phyloP scores from a whole-genome alignment of 2,329 filamentous ascomycete species.

The Talaromyces sp. region DNA sequence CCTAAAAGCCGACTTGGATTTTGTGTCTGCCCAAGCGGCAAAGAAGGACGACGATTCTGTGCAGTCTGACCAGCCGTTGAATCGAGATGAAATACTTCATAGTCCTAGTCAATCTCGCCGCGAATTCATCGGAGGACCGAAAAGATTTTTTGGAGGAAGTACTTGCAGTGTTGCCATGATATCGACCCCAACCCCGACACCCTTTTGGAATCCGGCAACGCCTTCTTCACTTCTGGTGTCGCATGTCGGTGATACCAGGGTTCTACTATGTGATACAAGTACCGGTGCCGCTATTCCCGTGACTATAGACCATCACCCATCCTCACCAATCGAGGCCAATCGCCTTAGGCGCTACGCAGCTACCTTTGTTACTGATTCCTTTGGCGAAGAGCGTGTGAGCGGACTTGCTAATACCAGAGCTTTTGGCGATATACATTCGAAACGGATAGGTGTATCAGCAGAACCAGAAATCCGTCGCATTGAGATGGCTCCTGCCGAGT shows the following conservation, averaged over 20 bases:
- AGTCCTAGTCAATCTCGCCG: constrained; percentile 47
- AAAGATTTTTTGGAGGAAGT: constrained; percentile 86
- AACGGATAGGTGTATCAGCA: constrained; percentile 87
- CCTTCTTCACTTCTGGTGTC: constrained; percentile 78
- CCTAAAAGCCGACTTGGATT: constrained; percentile 87
- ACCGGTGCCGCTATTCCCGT: constrained; percentile 75
- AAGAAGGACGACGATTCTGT: constrained; percentile 70
- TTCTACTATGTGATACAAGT: constrained; percentile 80
- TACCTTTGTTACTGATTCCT: constrained; percentile 88
- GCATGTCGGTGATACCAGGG: constrained; percentile 89
- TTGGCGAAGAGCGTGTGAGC: constrained; percentile 92
- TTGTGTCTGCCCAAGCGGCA: constrained; percentile 79
- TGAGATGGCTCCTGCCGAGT: constrained; percentile 77
- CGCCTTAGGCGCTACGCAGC: constrained; percentile 80
- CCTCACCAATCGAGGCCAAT: constrained; percentile 74
- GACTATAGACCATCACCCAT: constrained; percentile 89
- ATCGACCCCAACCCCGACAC: constrained; percentile 82
- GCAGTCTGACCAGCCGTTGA: constrained; percentile 69
- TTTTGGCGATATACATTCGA: constrained; percentile 87
- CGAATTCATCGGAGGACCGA: constrained; percentile 61
- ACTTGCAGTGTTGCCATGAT: constrained; percentile 87
- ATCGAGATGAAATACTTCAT: constrained; percentile 77
- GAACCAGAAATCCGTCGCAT: constrained; percentile 82
- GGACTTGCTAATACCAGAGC: constrained; percentile 90
- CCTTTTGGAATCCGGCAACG: constrained; percentile 90